These are phyloP conservation scores for Pittosporum tobira DNA, from an alignment of 129 eudicot genomes.

Conservation along the genomic window DNA sequence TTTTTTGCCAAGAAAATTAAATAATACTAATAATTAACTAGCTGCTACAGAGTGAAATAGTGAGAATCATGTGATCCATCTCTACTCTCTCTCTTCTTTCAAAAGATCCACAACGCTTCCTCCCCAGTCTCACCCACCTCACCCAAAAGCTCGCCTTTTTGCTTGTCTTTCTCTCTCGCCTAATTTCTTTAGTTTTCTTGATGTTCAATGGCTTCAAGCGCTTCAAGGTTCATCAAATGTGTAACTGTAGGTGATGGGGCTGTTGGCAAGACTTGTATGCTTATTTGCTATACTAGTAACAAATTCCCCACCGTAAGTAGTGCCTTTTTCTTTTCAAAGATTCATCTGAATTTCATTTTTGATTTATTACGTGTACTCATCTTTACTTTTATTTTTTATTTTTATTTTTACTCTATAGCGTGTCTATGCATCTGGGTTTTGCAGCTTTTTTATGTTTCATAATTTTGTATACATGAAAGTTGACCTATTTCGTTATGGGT, in stretches of 20 bases:
- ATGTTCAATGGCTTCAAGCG: slow-evolving; percentile 69
- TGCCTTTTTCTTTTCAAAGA: slow-evolving; percentile 7
- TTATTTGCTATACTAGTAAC: slow-evolving; percentile 93
- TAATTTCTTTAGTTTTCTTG: slow-evolving; percentile 7
- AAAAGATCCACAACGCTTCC: not conserved
- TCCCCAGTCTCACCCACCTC: slow-evolving; percentile 1
- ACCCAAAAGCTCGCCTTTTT: slow-evolving; percentile 1
- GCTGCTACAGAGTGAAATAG: slow-evolving; percentile 19
- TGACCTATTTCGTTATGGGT: slow-evolving; percentile 3
- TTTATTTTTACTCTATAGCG: not conserved
- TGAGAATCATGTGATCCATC: slow-evolving; percentile 31
- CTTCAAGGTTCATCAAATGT: slow-evolving; percentile 90
- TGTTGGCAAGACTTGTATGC: slow-evolving; percentile 98
- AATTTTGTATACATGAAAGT: not conserved
- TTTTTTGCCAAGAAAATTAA: not conserved
- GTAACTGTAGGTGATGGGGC: slow-evolving; percentile 99
- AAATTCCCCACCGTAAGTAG: slow-evolving; percentile 95
- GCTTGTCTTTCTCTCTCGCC: too few species aligned
- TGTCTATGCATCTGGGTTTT: slow-evolving; percentile 30
- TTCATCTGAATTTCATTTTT: slow-evolving; percentile 1
- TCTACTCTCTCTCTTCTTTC: not conserved
- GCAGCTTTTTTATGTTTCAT: slow-evolving; percentile 10
- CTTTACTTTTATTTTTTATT: not conserved
- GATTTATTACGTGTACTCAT: not conserved
- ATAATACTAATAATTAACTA: slow-evolving; percentile 4